A percentile compares a stretch with the other conserved stretches of the same genome.
These are phyloP conservation scores for Syzygium aromaticum DNA, from an alignment of 345 rosid genomes.

Conservation along the genomic window DNA sequence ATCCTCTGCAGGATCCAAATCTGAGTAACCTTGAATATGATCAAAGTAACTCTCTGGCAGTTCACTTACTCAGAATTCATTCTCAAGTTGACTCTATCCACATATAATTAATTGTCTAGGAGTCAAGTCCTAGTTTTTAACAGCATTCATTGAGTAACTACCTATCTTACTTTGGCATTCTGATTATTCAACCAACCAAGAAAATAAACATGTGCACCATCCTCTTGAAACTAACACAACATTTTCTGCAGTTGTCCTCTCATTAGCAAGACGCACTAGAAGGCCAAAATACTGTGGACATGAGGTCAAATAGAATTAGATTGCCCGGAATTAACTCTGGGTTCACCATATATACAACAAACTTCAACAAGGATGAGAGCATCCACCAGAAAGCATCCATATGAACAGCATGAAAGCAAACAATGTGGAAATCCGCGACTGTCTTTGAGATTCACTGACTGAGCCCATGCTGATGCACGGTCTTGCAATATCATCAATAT, in stretches of 20 bases:
- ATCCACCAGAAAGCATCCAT: background rate
- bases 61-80: background rate
- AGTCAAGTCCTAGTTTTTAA: background rate
- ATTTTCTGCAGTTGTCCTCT: background rate
- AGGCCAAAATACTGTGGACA: background rate
- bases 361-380: background rate
- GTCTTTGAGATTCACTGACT: background rate
- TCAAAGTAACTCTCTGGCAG: background rate
- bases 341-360: background rate
- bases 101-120: background rate
- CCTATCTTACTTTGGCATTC: background rate
- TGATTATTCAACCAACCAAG: background rate
- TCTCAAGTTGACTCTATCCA: background rate
- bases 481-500: background rate
- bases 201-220: background rate
- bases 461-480: background rate
- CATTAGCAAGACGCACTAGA: background rate
- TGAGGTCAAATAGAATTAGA: background rate
- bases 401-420: background rate
- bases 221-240: background rate
- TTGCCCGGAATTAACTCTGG: background rate
- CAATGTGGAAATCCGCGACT: background rate
- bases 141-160: background rate
- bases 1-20: background rate
- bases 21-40: background rate